These are phyloP conservation scores for Ligustrum vulgare DNA, from an alignment of 257 asterid species.

Conservation along the genomic window DNA sequence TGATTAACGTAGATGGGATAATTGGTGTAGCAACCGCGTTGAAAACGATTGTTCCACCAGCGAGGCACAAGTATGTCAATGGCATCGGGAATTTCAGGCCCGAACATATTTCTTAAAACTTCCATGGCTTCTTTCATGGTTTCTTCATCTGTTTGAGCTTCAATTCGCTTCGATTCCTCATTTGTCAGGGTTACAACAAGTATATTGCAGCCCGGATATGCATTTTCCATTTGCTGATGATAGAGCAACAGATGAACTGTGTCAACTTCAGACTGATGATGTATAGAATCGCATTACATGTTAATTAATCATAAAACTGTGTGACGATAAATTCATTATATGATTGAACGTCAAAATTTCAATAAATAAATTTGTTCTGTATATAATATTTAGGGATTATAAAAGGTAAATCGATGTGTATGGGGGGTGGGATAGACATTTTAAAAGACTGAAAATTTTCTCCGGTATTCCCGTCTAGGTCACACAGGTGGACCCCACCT, in stretches of 20 bases:
- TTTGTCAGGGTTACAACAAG: constrained; percentile 88
- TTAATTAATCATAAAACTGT: background rate
- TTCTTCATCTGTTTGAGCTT: constrained; percentile 76
- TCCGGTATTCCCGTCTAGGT: no score
- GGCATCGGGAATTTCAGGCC: constrained; percentile 70
- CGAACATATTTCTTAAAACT: constrained; percentile 84
- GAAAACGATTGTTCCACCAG: constrained; percentile 96
- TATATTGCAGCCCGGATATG: constrained; percentile 82
- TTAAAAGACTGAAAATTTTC: no score
- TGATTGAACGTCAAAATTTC: no score
- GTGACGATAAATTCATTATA: no score
- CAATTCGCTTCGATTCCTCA: constrained; percentile 84
- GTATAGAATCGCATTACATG: background rate
- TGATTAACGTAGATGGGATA: constrained; percentile 70
- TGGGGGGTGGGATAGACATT: no score
- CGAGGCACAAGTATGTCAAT: constrained; percentile 79
- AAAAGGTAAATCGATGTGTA: no score
- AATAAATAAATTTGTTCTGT: no score
- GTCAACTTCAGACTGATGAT: background rate
- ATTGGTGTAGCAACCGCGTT: constrained; percentile 87
- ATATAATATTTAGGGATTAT: no score
- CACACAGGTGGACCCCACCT: no score
- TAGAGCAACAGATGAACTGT: constrained; percentile 8
- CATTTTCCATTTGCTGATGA: constrained; percentile 94
- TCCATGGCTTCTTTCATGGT: constrained; percentile 88